phyloP scores from a whole-genome alignment of 495 filamentous ascomycete genomes.

The Aspergillus cavernicola region DNA sequence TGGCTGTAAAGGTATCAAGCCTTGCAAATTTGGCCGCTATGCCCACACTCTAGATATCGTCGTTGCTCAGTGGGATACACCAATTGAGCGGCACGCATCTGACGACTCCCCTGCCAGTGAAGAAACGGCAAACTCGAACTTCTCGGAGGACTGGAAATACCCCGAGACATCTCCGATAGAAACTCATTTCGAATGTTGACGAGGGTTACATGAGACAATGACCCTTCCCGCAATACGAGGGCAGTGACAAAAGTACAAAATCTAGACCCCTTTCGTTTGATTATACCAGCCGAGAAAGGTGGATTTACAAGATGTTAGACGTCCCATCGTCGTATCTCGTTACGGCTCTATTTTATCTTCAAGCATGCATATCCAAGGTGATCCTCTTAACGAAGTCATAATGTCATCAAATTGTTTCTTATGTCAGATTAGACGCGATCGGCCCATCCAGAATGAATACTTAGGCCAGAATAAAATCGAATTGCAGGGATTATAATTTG shows the following conservation, averaged over 20 bases:
- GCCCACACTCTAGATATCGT: slow-evolving; percentile 30
- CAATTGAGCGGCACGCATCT: not conserved
- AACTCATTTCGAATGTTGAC: not conserved
- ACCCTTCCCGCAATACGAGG: not conserved
- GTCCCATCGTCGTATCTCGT: too few species aligned
- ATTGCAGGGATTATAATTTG: too few species aligned
- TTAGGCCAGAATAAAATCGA: slow-evolving; percentile 16
- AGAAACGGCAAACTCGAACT: not conserved
- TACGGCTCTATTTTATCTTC: too few species aligned
- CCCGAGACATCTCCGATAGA: not conserved
- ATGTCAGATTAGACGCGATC: too few species aligned
- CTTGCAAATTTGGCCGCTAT: slow-evolving; percentile 32
- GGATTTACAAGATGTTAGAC: not conserved
- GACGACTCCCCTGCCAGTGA: not conserved
- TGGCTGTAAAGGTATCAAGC: slow-evolving; percentile 34
- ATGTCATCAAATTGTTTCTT: not conserved
- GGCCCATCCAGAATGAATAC: slow-evolving; percentile 23
- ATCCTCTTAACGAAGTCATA: too few species aligned
- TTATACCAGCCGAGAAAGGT: not conserved
- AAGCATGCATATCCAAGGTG: too few species aligned
- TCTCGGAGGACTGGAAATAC: not conserved
- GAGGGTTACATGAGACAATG: not conserved
- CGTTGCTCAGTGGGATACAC: not conserved
- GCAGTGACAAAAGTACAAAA: not conserved
- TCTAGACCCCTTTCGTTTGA: not conserved